Percentiles rank a stretch among this genome's conserved stretches.
Conservation (phyloP, 768 basidiomycete genomes). For the Lactarius sp. region DNA sequence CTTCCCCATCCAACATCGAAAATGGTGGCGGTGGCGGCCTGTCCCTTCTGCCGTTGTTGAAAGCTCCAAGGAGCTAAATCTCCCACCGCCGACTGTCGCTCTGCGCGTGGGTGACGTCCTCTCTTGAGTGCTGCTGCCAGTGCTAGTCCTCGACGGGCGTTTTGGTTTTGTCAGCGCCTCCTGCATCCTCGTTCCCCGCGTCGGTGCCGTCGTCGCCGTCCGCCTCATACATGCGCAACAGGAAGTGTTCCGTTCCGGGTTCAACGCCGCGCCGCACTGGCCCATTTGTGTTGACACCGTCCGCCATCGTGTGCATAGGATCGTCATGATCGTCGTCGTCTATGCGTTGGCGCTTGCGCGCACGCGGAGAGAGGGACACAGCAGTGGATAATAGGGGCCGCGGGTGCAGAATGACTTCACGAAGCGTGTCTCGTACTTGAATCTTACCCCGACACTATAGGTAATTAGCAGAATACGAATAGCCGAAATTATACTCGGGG, state of each 20-base stretch:
- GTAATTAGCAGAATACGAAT: no score
- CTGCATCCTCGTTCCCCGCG: neutral
- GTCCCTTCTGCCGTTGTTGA: neutral
- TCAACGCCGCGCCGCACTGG: conserved; percentile 26
- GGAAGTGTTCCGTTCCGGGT: conserved; percentile 33
- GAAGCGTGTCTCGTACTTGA: conserved; percentile 32
- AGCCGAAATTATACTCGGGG: no score
- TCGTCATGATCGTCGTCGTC: conserved; percentile 7
- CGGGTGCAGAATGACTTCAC: conserved; percentile 27
- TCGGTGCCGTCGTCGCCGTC: conserved; percentile 6
- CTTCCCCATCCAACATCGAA: no score
- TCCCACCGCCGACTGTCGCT: conserved; percentile 13
- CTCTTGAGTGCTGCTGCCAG: neutral
- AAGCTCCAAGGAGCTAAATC: conserved; percentile 7
- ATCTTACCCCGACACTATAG: no score
- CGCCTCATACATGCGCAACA: conserved; percentile 25
- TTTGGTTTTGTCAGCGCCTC: neutral
- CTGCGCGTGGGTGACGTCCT: no score
- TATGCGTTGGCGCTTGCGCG: conserved; percentile 25
- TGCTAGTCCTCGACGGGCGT: neutral
- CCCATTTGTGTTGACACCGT: neutral
- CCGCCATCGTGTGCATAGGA: neutral
- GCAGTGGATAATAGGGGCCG: neutral
- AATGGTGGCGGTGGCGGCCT: no score
- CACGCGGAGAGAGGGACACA: conserved; percentile 2